A percentile compares a stretch with the other conserved stretches of the same genome.
These are phyloP conservation scores for Eremothecium coryli DNA, from an alignment of 1,139 yeast genomes.

Conservation along the genomic window DNA sequence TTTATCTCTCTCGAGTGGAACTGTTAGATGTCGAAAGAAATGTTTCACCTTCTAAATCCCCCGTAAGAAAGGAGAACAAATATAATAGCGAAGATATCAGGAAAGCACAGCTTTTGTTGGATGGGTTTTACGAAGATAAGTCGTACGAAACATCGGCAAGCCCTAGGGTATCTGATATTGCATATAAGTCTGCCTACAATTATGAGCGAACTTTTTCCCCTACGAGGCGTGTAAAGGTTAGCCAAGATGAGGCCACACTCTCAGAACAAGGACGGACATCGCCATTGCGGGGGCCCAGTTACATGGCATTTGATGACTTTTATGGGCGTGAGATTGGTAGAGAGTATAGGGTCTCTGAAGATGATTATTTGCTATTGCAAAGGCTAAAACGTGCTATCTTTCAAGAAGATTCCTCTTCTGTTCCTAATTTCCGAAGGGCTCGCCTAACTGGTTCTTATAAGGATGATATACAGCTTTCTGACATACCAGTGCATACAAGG, in stretches of 20 bases:
- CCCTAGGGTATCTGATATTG: conserved; percentile 16
- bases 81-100: conserved; percentile 7
- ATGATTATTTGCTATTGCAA: conserved; percentile 24
- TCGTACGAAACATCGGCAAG: not conserved
- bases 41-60: not conserved
- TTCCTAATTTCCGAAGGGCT: too few species aligned
- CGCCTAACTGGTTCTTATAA: too few species aligned
- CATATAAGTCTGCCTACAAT: conserved; percentile 33
- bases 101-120: conserved; percentile 9
- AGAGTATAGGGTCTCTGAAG: conserved; percentile 21
- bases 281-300: too few species aligned
- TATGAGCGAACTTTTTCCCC: conserved; percentile 30
- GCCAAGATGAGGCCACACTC: too few species aligned
- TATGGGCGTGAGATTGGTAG: not conserved
- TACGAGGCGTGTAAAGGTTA: too few species aligned
- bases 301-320: not conserved
- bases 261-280: too few species aligned
- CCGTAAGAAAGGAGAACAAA: not conserved
- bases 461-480: too few species aligned
- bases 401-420: not conserved
- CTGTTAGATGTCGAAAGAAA: conserved; percentile 9
- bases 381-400: conserved; percentile 12
- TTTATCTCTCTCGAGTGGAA: conserved; percentile 11
- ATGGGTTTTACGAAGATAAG: conserved; percentile 8
- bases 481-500: too few species aligned